A percentile compares a stretch with the other conserved stretches of the same genome.
phyloP scores from a whole-genome alignment of 2,329 filamentous ascomycete species.

The Fusarium abutilonis region DNA sequence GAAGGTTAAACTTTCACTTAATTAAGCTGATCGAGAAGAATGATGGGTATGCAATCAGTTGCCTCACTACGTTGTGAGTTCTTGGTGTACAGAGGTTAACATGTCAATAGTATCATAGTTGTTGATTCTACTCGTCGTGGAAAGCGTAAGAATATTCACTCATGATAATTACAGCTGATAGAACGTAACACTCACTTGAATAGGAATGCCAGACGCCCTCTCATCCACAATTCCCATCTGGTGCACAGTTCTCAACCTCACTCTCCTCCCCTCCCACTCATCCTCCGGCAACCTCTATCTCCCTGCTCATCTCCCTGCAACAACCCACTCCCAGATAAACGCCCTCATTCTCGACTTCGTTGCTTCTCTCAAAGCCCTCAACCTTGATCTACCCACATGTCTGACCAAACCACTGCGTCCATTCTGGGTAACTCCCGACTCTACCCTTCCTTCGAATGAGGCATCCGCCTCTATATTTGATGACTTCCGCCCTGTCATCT shows the following conservation, averaged over 20 bases:
- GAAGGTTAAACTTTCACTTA: slow-evolving; percentile 86
- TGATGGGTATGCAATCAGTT: slow-evolving; percentile 68
- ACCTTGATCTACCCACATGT: slow-evolving; percentile 63
- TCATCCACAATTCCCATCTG: slow-evolving; percentile 95
- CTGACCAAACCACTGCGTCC: slow-evolving; percentile 79
- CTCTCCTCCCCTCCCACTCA: slow-evolving; percentile 72
- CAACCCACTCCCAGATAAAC: slow-evolving; percentile 81
- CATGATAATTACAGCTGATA: not conserved
- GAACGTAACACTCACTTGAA: slow-evolving; percentile 4
- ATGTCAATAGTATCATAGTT: slow-evolving; percentile 71
- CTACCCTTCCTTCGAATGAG: slow-evolving; percentile 54
- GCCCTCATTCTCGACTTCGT: slow-evolving; percentile 66
- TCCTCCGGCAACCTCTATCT: slow-evolving; percentile 68
- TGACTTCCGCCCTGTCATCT: slow-evolving; percentile 77
- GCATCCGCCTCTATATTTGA: slow-evolving; percentile 55
- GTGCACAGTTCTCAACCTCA: slow-evolving; percentile 85
- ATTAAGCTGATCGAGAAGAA: slow-evolving; percentile 71
- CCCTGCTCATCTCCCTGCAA: slow-evolving; percentile 75
- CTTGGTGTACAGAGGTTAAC: not conserved
- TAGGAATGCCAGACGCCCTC: slow-evolving; percentile 90
- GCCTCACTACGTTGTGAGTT: not conserved
- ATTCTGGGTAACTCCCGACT: slow-evolving; percentile 81
- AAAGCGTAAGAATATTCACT: slow-evolving; percentile 68
- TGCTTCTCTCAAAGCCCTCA: slow-evolving; percentile 62
- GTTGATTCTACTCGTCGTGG: slow-evolving; percentile 93